Evolutionary conservation across 2,329 filamentous ascomycete species (phyloP).

Genomic region (Colletotrichum costaricense): DNA sequence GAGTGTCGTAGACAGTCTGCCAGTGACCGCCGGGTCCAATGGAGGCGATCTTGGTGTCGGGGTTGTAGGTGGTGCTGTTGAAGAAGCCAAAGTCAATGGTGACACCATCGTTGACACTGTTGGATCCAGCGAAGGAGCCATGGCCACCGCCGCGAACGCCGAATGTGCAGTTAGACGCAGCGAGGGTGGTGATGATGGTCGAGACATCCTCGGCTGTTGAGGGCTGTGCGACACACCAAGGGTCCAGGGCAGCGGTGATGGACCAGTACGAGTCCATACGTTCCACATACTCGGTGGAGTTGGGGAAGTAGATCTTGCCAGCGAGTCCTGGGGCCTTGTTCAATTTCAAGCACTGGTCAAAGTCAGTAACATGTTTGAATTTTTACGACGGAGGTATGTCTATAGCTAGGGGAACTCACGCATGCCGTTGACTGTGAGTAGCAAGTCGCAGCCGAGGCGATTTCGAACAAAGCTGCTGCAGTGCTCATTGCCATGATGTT

Average conservation of each 20-base stretch:
- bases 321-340: conserved; percentile 38
- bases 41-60: conserved; percentile 42
- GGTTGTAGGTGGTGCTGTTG: conserved; percentile 44
- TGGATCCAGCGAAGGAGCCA: conserved; percentile 45
- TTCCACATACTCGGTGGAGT: conserved; percentile 41
- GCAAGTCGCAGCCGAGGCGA: background rate
- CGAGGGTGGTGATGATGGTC: conserved; percentile 46
- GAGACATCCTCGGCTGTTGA: conserved; percentile 49
- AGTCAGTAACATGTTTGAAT: background rate
- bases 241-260: conserved; percentile 46
- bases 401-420: background rate
- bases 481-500: background rate
- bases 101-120: conserved; percentile 50
- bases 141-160: conserved; percentile 54
- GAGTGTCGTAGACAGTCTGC: conserved; percentile 49
- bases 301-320: conserved; percentile 44
- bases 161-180: conserved; percentile 46
- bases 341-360: conserved; percentile 43
- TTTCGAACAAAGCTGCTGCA: background rate
- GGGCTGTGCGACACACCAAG: conserved; percentile 51
- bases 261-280: conserved; percentile 51
- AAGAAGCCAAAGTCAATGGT: conserved; percentile 50
- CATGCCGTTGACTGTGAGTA: background rate
- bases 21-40: conserved; percentile 51
- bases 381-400: background rate